Base-by-base conservation (phyloP, 306 rosid species). In the Cicer bijugum region DNA sequence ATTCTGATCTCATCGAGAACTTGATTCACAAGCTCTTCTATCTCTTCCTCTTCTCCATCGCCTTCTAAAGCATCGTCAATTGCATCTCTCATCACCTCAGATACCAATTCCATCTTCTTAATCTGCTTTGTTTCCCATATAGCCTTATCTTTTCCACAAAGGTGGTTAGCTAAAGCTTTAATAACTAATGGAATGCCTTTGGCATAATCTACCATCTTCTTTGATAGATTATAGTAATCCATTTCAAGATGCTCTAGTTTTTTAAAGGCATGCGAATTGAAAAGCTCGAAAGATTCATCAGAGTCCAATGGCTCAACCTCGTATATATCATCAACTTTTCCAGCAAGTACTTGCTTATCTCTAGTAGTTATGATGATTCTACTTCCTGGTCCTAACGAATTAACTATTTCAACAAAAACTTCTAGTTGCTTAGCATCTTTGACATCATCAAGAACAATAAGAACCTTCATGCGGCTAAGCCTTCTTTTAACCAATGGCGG, bases 41-140 rank as follows among this genome's bases (percentile, higher is more conserved):
- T 93, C 80, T 93, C 97, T 80, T 93, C 98, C 75, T 93, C 98
- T 78, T 93, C 98, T 80, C 89, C 98, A 17, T 93, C 98, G 38
- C 98, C 98, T 82, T 90, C 98, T 86, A 93, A 78, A 68, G 98
- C 98, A 84, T 93, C 98, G 44, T 93, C 98, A 39, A 90, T 93
- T 1, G 98, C 96, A 83, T 93, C 98, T 79, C 84, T 96, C 98
- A 93, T 93, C 72, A 93, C 96, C 79, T 93, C 98, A 75, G 85
- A 79, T 17, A 72, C 72, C 78, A 93, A 61, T 80, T 90, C 98
- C 98, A 93, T 93, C 79, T 80, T 93, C 83, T 93, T 97, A 80
- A 90, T 93, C 87, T 93, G 90, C 81, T n/a, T 12, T 12, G 1
- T 77, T 66, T 82, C 52, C 82, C 82, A 82, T 15, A 15, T 48